A percentile compares a stretch with the other conserved stretches of the same genome.
Evolutionary conservation across 176 grass and related monocot genomes (phyloP).

Genomic region (Elymus sibiricus): DNA sequence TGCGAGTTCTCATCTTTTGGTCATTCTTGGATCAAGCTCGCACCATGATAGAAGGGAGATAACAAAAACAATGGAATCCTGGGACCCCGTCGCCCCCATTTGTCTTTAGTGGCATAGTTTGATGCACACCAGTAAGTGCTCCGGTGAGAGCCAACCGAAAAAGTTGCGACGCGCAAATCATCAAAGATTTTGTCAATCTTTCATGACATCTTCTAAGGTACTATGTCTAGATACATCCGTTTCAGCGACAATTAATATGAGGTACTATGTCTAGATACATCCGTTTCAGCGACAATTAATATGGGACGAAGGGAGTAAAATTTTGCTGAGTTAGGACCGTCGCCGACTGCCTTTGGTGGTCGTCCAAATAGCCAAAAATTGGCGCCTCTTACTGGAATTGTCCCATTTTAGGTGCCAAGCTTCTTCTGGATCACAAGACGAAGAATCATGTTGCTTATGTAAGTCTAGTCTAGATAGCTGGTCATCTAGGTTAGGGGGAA

Average conservation of each 20-base stretch:
- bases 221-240: too few relatives aligned
- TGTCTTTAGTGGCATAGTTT: background rate
- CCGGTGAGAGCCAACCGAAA: background rate
- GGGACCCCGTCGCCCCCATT: slow-evolving; percentile 1
- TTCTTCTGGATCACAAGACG: background rate
- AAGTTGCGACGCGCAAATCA: background rate
- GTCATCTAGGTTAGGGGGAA: background rate
- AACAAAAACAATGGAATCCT: slow-evolving; percentile 35
- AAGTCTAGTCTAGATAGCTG: slow-evolving; percentile 1
- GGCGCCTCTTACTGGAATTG: background rate
- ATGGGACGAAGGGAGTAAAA: background rate
- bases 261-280: too few relatives aligned
- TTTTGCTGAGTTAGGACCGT: background rate
- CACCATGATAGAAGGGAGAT: slow-evolving; percentile 31
- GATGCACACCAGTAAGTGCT: slow-evolving; percentile 5
- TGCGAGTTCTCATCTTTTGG: slow-evolving; percentile 1
- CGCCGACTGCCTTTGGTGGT: background rate
- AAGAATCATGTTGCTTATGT: background rate
- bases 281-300: too few relatives aligned
- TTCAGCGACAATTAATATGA: background rate
- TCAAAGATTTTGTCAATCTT: background rate
- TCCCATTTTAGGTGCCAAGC: background rate
- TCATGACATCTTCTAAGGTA: background rate
- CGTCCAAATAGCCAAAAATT: background rate
- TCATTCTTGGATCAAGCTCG: slow-evolving; percentile 29